A percentile compares a stretch with the other conserved stretches of the same genome.
These are phyloP conservation scores for Senna siamea DNA, from an alignment of 306 rosid genomes.

Conservation along the genomic window DNA sequence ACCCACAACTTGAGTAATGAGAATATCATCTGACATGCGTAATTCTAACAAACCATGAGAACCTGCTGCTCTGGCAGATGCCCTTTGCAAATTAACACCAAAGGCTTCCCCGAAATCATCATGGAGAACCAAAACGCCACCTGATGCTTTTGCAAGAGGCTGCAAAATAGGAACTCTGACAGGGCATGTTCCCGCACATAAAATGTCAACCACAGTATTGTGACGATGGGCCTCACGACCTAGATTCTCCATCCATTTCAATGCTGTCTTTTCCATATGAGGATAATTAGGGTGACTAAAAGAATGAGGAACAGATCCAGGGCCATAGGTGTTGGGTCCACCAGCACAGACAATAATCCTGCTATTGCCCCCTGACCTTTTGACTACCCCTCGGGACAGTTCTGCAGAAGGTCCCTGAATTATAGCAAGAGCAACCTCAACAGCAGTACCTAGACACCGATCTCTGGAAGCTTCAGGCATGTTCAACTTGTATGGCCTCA, in stretches of 20 bases:
- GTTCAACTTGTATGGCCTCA: slow-evolving; percentile 78
- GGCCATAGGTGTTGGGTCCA: slow-evolving; percentile 94
- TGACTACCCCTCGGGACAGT: slow-evolving; percentile 83
- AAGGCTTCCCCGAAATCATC: slow-evolving; percentile 99
- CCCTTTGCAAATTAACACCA: slow-evolving; percentile 98
- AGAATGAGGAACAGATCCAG: slow-evolving; percentile 96
- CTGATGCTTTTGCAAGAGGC: slow-evolving; percentile 96
- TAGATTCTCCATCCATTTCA: slow-evolving; percentile 91
- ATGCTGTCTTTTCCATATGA: slow-evolving; percentile 87
- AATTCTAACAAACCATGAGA: slow-evolving; percentile 72
- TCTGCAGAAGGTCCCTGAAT: slow-evolving; percentile 97
- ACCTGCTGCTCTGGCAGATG: slow-evolving; percentile 89
- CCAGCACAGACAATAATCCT: slow-evolving; percentile 95
- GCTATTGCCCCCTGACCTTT: slow-evolving; percentile 86
- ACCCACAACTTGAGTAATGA: slow-evolving; percentile 71
- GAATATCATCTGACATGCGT: slow-evolving; percentile 70
- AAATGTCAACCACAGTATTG: slow-evolving; percentile 78
- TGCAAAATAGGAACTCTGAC: slow-evolving; percentile 92
- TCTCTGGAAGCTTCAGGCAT: slow-evolving; percentile 92
- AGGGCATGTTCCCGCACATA: slow-evolving; percentile 99
- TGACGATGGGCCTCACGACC: slow-evolving; percentile 86
- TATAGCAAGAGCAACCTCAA: slow-evolving; percentile 94
- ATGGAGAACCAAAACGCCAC: slow-evolving; percentile 94
- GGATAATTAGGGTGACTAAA: slow-evolving; percentile 91
- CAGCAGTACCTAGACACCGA: slow-evolving; percentile 94